Percentiles rank a stretch among this genome's conserved stretches.
Evolutionary conservation across 2,329 filamentous ascomycete species (phyloP).

Genomic region (Cercospora zeae-maydis): DNA sequence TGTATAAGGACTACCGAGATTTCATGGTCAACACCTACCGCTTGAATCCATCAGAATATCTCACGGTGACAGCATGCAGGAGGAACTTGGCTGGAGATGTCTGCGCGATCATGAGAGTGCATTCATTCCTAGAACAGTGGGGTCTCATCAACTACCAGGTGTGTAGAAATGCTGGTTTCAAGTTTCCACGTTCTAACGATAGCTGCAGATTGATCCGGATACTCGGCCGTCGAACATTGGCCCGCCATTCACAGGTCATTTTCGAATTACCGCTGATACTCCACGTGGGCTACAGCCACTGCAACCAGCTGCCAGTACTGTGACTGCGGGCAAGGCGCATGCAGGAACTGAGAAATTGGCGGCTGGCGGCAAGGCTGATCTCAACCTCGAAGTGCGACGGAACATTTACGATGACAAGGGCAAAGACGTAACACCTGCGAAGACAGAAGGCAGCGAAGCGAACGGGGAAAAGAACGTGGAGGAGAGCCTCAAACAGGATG

Average conservation of each 20-base stretch:
- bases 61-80: constrained; percentile 93
- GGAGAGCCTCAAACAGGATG: constrained; percentile 58
- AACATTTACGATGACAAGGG: constrained; percentile 94
- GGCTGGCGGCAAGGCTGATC: constrained; percentile 68
- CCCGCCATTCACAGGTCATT: constrained; percentile 95
- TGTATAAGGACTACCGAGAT: constrained; percentile 98
- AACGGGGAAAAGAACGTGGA: constrained; percentile 72
- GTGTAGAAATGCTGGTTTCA: not conserved
- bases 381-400: constrained; percentile 87
- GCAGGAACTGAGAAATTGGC: constrained; percentile 69
- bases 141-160: constrained; percentile 99
- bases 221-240: constrained; percentile 92
- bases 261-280: constrained; percentile 92
- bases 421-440: constrained; percentile 70
- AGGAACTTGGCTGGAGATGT: constrained; percentile 95
- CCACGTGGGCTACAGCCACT: constrained; percentile 91
- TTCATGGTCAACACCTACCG: constrained; percentile 99
- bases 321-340: constrained; percentile 59
- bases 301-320: constrained; percentile 79
- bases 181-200: not conserved
- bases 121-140: constrained; percentile 97
- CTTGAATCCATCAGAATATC: constrained; percentile 89
- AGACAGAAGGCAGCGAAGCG: constrained; percentile 40
- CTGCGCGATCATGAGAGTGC: constrained; percentile 97
- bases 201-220: constrained; percentile 80